Base-by-base conservation (phyloP, 345 rosid species). In the Populus ilicifolia region DNA sequence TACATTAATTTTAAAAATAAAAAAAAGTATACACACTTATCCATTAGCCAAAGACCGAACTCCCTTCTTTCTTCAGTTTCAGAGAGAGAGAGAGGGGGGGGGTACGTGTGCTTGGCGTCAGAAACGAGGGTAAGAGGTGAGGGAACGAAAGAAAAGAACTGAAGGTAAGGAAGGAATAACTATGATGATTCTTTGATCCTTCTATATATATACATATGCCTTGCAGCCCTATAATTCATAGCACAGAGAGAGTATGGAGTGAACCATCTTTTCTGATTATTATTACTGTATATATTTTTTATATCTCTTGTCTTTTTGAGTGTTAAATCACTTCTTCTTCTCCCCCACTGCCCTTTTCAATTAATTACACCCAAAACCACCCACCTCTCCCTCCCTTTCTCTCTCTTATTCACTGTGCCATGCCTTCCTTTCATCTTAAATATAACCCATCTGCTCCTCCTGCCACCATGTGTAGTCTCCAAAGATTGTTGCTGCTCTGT, bases 341-440 rank as follows among this genome's bases (percentile, higher is more conserved):
- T 14, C 41, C 64, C 54, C 73, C 17, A 33, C 41, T 30, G n/a
- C 35, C 43, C 71, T 67, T 73, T 71, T 59, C 78, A 80, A 84
- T 83, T 76, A 78, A 82, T 82, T 76, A 84, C 85, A 71, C 81
- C 85, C 76, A 80, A 61, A 76, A 20, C 78, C 75, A 46, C 39
- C 82, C 23, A 36, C 69, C 79, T 35, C 64, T 61, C 66, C 50
- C 71, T 18, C 21, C 79, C 80, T 38, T 39, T 78, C 84, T 86
- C 81, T 83, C 85, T 81, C 86, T 69, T 79, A 89, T 84, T 86
- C 78, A 85, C 84, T 85, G 75, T 77, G 25, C 81, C 18, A 48
- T 63, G 25, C 74, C 54, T 2, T 62, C 59, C 63, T 38, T 79
- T 9, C 81, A 25, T 78, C 80, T 77, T 87, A 83, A 85, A 84